Conservation (phyloP, 1,284 basidiomycete species). For the Austroboletus niveus region DNA sequence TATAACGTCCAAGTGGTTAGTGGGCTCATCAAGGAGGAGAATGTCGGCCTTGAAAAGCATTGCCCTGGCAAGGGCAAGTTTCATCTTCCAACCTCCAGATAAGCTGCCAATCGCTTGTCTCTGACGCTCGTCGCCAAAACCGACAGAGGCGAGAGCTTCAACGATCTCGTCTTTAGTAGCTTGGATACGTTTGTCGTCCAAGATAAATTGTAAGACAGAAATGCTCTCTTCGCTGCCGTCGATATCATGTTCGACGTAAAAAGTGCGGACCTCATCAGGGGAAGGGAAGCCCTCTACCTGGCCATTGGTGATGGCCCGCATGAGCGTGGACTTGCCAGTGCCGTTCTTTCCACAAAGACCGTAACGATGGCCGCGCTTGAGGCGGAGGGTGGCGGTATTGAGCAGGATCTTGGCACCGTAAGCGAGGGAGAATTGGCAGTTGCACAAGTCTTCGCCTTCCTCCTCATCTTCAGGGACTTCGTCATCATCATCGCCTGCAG, state of each 20-base stretch:
- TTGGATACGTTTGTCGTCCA: slow-evolving; percentile 82
- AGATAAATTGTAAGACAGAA: slow-evolving; percentile 87
- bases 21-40: slow-evolving; percentile 94
- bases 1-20: slow-evolving; percentile 97
- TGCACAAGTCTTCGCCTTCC: slow-evolving; percentile 96
- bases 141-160: slow-evolving; percentile 85
- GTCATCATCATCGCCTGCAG: slow-evolving; percentile 71
- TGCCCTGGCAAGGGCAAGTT: slow-evolving; percentile 96
- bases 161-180: slow-evolving; percentile 71
- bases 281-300: slow-evolving; percentile 99
- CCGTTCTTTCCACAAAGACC: slow-evolving; percentile 98
- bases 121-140: slow-evolving; percentile 89
- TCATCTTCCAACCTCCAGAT: slow-evolving; percentile 99
- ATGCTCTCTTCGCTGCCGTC: slow-evolving; percentile 94
- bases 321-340: slow-evolving; percentile 97
- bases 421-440: slow-evolving; percentile 96
- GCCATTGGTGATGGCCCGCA: slow-evolving; percentile 94
- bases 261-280: slow-evolving; percentile 93
- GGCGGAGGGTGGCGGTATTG: slow-evolving; percentile 93
- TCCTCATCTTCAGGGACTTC: slow-evolving; percentile 85
- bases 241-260: slow-evolving; percentile 99
- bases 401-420: slow-evolving; percentile 99
- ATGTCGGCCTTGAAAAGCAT: slow-evolving; percentile 99
- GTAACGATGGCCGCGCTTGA: slow-evolving; percentile 98
- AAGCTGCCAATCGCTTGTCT: slow-evolving; percentile 83